Base-by-base conservation (phyloP, 1,284 basidiomycete genomes). In the Pascua sp. region DNA sequence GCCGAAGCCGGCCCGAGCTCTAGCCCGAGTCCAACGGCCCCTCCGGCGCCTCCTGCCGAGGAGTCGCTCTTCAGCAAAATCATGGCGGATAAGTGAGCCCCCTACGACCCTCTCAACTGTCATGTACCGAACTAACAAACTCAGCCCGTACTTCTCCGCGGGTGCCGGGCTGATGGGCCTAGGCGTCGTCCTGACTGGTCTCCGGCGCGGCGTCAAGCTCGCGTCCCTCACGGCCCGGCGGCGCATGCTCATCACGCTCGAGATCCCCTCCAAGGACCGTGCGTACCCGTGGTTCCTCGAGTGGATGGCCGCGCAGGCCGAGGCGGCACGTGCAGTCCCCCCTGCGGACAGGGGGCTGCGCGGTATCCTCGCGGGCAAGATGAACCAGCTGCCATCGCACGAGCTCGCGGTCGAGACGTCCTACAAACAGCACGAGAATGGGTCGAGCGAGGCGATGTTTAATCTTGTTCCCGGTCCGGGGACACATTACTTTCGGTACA, bases 201-300 rank as follows among this genome's bases (percentile, higher is more conserved):
- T 94, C 44, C 85, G 91, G 15, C 84, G 88, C 69, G 85, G 85
- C 37, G 70, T 86, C 17, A 83, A 87, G 11, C 78, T 90, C 15
- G 87, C 86, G 16, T 83, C 88, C 7, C 85, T 83, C 4, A 82
- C 88, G 39, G 85, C 94, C 44, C 92, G 90, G 57, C 83, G 96
- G 24, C 85, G 95, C 38, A 82, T 99, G 80, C 86, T 98, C 50
- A 93, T 98, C 45, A 89, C 91, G 7, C 84, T 98, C 48, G 96
- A 99, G 79, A 93, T 99, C 66, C 91, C 91, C 51, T 97, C 94
- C 68, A 92, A 94, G 71, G 96, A 99, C 74, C 86, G 85, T 36
- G 83, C 94, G 2, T 98, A 98, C 75, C 88, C 91, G 41, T 98
- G 96, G 94, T 95, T 98, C 75, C 85, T 99, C 37, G 83, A 89